Base-by-base conservation (phyloP, 106 monocot genomes). In the Dactylorhiza incarnata region DNA sequence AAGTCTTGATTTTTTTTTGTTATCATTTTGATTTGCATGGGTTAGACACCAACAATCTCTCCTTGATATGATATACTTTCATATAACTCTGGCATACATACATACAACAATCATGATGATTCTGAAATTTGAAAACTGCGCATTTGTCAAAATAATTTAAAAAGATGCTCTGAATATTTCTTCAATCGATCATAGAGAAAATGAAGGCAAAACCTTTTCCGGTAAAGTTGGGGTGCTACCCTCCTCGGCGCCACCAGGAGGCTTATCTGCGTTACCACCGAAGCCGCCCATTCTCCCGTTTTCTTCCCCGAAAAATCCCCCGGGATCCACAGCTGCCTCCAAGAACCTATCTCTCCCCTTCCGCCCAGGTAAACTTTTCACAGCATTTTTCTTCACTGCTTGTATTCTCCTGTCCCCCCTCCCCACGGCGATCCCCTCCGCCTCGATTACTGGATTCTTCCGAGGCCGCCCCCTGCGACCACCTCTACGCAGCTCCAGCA, bases 401-500 rank as follows among this genome's bases (percentile, higher is more conserved):
- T 45, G 75, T 73, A 43, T n/a, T 46, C 37, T 76, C 78, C 75
- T 73, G 66, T 73, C 13, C 55, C 56, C 48, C 63, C 67, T 45
- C 75, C 54, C 58, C 22, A 44, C 10, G 48, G 70, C 68, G 47
- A 51, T 71, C 13, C 77, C 43, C 72, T 56, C 71, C 19, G 67
- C 61, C 75, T 75, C 72, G 45, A 74, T 59, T 70, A 52, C 58
- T 50, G 44, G 81, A 48, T 79, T 81, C 77, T 70, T 74, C 76
- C 81, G 78, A 71, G 74, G 83, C 78, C 89, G 85, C 66, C 86
- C 85, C 82, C 85, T 78, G 45, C 93, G 80, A 73, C 75, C 78
- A 75, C 84, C 88, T 78, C 86, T 90, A 72, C 93, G 86, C 78
- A 86, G 84, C 72, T 84, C 88, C 63, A 88, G 89, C 90, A 88